Base-by-base conservation (phyloP, 108 stramenopile genomes). In the Fragilaria crotonensis region DNA sequence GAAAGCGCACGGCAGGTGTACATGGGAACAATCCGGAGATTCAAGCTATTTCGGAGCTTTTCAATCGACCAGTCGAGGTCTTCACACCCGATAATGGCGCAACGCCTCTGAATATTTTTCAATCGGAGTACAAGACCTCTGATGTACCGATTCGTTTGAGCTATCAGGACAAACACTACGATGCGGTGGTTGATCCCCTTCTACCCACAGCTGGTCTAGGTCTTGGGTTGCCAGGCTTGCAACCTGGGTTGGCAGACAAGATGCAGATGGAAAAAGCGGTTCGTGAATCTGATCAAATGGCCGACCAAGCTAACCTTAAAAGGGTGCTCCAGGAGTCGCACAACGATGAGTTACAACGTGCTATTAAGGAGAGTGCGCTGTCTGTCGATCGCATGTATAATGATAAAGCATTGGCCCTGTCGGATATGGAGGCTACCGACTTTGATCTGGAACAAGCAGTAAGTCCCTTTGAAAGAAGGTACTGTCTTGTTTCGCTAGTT, bases 11-110 rank as follows among this genome's bases (percentile, higher is more conserved):
- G 23, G 70, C 77, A 25, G 96, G 90, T 3, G 89, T 88, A 3
- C 96, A 97, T 70, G 97, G 96, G 2, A 97, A 97, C 73, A 94
- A 96, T 67, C 84, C 95, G 7, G 97, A 98, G 72, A 85, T 98
- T 45, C 95, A 96, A 65, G 97, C 97, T 47, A 77, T 95, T 47
- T 83, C 79, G 46, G 97, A 98, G 81, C 62, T 98, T 27, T 97
- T 94, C 80, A 92, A 94, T 59, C 77, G 96, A 30, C 84, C 85
- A 20, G 81, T 95, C 33, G 90, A 96, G 66, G 89, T 98, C 18
- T 96, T 77, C 56, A 68, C 70, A 4, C 90, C 90, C 14, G 59
- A 71, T n/a, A 75, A 72, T 33, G 84, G 82, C 1, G 48, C 75
- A 7, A 69, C 31, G 4, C 90, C 87, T 18, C 77, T 92, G 33